Conservation (phyloP, 805 yeast genomes). For the Maudiozyma serrabonitensis region DNA sequence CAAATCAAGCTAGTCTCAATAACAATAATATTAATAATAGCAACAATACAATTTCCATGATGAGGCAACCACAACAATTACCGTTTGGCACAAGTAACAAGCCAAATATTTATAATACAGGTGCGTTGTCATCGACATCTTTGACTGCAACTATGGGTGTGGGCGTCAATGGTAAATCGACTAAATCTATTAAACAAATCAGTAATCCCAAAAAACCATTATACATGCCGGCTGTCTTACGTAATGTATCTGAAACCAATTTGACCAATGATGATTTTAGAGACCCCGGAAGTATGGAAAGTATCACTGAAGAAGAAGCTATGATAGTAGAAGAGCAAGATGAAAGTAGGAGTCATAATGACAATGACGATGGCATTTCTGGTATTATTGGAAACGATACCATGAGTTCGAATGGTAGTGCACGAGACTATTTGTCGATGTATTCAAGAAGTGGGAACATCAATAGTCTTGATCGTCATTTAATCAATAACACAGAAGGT, state of each 20-base stretch:
- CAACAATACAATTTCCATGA: not conserved
- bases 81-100: not conserved
- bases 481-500: not conserved
- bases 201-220: conserved; percentile 77
- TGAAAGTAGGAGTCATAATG: not conserved
- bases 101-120: not conserved
- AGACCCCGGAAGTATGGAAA: not conserved
- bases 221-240: conserved; percentile 82
- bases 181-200: conserved; percentile 46
- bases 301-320: not conserved
- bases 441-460: not conserved
- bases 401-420: not conserved
- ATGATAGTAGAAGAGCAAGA: not conserved
- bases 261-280: conserved; percentile 31
- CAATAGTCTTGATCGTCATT: not conserved
- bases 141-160: not conserved
- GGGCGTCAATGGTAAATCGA: not conserved
- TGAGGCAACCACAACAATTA: conserved; percentile 1
- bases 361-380: not conserved
- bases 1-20: not conserved
- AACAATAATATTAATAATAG: not conserved
- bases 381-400: not conserved
- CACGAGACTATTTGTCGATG: not conserved
- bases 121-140: not conserved
- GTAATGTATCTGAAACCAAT: conserved; percentile 39